phyloP scores from a whole-genome alignment of 352 stramenopile genomes.

The Pythium dissimile region DNA sequence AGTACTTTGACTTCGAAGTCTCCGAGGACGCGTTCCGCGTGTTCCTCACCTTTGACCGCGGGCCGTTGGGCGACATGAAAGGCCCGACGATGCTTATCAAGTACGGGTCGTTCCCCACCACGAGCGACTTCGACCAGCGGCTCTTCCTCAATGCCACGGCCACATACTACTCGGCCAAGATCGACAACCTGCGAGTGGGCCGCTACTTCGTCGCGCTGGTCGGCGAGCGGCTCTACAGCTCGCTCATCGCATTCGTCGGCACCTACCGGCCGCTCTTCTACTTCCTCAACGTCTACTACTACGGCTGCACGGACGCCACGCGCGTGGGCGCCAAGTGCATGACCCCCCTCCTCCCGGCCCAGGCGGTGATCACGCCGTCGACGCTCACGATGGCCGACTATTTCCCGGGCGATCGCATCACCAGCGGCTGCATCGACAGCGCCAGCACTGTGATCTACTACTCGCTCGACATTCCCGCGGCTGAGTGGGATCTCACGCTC shows the following conservation, averaged over 20 bases:
- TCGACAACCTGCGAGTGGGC: conserved; percentile 24
- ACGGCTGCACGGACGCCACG: conserved; percentile 21
- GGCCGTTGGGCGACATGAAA: conserved; percentile 4
- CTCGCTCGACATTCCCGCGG: conserved; percentile 8
- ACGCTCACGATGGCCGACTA: background rate
- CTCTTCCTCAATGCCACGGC: conserved; percentile 15
- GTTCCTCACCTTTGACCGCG: conserved; percentile 18
- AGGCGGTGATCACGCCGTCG: conserved; percentile 1
- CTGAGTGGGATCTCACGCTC: conserved; percentile 24
- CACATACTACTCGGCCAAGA: conserved; percentile 8
- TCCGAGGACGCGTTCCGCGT: conserved; percentile 11
- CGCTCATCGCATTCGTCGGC: conserved; percentile 25
- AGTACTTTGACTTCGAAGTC: conserved; percentile 36
- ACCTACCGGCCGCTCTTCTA: conserved; percentile 14
- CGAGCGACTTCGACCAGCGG: conserved; percentile 20
- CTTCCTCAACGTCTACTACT: conserved; percentile 26
- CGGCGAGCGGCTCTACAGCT: conserved; percentile 20
- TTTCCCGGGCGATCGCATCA: conserved; percentile 5
- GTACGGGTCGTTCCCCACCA: conserved; percentile 25
- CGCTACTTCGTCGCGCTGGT: conserved; percentile 23
- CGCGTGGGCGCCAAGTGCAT: conserved; percentile 7
- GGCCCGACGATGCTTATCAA: conserved; percentile 26
- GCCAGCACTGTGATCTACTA: conserved; percentile 10
- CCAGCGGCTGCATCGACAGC: conserved; percentile 18
- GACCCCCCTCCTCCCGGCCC: background rate